Conservation (phyloP, 1,284 basidiomycete species). For the Moesziomyces sp. region DNA sequence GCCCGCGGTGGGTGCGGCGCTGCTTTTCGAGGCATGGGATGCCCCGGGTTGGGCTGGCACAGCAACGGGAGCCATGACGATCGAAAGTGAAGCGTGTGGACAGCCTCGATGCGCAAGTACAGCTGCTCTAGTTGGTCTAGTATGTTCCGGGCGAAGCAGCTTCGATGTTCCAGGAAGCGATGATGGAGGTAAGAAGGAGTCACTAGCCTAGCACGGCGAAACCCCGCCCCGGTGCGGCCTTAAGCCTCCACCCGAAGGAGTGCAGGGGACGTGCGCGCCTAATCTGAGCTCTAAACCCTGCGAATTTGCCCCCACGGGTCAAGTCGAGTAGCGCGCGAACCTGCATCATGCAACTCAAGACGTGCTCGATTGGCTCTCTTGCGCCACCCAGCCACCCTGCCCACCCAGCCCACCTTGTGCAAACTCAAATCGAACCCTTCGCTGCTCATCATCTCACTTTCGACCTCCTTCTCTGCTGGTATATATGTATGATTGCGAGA, state of each 20-base stretch:
- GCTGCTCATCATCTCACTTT: not conserved
- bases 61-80: slow-evolving; percentile 18
- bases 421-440: not conserved
- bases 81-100: no score
- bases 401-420: slow-evolving; percentile 4
- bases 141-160: no score
- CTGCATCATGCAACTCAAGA: slow-evolving; percentile 1
- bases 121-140: no score
- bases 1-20: not conserved
- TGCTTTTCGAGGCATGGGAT: not conserved
- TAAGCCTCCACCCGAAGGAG: no score
- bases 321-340: slow-evolving; percentile 21
- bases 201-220: not conserved
- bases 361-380: slow-evolving; percentile 30
- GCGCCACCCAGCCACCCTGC: slow-evolving; percentile 13
- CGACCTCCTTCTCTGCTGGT: not conserved
- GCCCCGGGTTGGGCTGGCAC: not conserved
- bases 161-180: no score
- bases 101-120: no score
- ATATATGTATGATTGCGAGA: not conserved
- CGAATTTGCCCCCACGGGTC: not conserved
- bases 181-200: not conserved
- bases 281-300: not conserved
- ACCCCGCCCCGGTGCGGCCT: no score
- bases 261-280: not conserved